Conservation (phyloP, 225 moss, liverwort and hornwort genomes). For the Climacium dendroides region DNA sequence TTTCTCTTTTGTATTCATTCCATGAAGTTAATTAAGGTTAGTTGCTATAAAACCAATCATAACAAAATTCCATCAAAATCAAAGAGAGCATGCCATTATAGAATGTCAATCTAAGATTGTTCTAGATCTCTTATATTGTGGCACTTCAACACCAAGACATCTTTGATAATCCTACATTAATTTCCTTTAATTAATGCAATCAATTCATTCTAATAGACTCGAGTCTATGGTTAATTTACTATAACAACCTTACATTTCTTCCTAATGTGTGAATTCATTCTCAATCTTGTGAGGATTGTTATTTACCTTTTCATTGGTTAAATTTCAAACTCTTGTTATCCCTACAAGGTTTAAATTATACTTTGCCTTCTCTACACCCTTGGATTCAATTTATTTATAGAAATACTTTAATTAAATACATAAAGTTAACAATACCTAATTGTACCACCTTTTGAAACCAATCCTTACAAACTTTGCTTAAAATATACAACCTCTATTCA, state of each 20-base stretch:
- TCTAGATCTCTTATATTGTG: neutral
- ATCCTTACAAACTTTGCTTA: neutral
- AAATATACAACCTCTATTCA: neutral
- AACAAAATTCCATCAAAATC: neutral
- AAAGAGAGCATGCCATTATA: neutral
- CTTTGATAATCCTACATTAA: neutral
- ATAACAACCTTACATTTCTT: neutral
- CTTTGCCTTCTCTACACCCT: neutral
- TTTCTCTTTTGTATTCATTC: fast-evolving
- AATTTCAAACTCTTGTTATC: neutral
- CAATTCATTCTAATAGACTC: neutral
- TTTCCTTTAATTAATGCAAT: neutral
- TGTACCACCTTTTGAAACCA: neutral
- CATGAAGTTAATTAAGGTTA: neutral
- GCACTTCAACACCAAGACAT: neutral
- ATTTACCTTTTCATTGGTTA: neutral
- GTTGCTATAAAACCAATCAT: neutral
- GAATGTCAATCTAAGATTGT: neutral
- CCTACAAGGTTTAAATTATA: neutral
- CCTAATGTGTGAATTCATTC: neutral
- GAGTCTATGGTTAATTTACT: neutral
- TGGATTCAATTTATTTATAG: fast-evolving
- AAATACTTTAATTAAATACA: neutral
- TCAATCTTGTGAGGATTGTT: neutral
- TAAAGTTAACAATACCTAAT: neutral